Conservation (phyloP, 306 rosid species). For the Malus orientalis region DNA sequence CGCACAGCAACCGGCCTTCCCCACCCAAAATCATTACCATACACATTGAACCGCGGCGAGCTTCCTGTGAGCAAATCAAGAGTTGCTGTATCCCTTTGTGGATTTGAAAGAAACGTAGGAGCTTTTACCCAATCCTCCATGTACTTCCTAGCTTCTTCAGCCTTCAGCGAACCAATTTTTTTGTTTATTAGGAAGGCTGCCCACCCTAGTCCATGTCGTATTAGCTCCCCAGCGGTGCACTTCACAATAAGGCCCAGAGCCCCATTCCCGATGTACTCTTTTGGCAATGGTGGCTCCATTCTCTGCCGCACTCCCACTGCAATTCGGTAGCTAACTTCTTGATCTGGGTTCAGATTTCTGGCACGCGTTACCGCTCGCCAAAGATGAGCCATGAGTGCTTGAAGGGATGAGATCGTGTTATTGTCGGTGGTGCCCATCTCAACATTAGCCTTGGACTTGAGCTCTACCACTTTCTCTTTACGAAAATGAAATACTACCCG, state of each 20-base stretch:
- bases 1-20: background rate
- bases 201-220: background rate
- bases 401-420: background rate
- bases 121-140: background rate
- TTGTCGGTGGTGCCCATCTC: background rate
- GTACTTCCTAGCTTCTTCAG: background rate
- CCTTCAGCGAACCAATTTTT: background rate
- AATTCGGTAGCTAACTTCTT: background rate
- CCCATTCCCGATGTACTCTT: background rate
- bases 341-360: background rate
- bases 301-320: background rate
- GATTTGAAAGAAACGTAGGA: background rate
- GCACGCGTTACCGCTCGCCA: background rate
- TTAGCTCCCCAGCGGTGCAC: background rate
- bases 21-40: constrained; percentile 24
- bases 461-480: background rate
- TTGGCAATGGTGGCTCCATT: background rate
- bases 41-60: constrained; percentile 36
- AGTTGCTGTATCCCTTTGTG: background rate
- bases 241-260: background rate
- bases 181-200: background rate
- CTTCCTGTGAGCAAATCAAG: background rate
- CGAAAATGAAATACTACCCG: background rate
- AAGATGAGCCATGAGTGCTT: constrained; percentile 1
- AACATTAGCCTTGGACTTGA: constrained; percentile 5